Conservation (phyloP, 192 early-diverging fungal genomes). For the Obelidium mucronatum region DNA sequence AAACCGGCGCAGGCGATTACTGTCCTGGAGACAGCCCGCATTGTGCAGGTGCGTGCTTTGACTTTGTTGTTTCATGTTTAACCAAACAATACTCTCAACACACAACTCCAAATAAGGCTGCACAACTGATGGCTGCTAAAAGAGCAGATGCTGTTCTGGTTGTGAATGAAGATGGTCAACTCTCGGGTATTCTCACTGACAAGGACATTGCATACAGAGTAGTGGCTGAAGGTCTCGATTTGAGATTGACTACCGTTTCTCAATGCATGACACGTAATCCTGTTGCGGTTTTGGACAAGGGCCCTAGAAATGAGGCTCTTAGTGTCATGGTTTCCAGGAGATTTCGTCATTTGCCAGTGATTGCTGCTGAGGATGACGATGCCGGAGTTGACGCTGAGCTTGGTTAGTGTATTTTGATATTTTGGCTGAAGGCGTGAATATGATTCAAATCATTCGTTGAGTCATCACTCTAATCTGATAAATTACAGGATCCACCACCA, state of each 20-base stretch:
- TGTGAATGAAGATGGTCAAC: constrained; percentile 90
- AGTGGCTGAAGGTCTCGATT: constrained; percentile 73
- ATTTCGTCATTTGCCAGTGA: constrained; percentile 60
- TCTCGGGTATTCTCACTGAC: constrained; percentile 96
- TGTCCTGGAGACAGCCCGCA: constrained; percentile 59
- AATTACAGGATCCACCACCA: constrained; percentile 63
- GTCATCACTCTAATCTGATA: neutral
- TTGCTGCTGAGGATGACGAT: constrained; percentile 44
- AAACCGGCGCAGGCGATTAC: constrained; percentile 89
- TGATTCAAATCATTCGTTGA: neutral
- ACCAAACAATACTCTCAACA: neutral
- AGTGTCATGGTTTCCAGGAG: constrained; percentile 56
- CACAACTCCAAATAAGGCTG: constrained; percentile 34
- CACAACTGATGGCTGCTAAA: constrained; percentile 92
- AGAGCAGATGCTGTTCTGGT: constrained; percentile 93
- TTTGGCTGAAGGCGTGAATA: neutral
- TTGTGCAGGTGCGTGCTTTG: constrained; percentile 48
- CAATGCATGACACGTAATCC: constrained; percentile 93
- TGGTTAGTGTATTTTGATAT: neutral
- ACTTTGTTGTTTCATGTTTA: neutral
- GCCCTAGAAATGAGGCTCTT: constrained; percentile 52
- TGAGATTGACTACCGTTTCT: constrained; percentile 66
- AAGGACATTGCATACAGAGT: constrained; percentile 98
- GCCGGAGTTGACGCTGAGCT: constrained; percentile 37
- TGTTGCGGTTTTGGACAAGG: constrained; percentile 77